phyloP scores from a whole-genome alignment of 352 stramenopile species.

The Elongisporangium senticosum region DNA sequence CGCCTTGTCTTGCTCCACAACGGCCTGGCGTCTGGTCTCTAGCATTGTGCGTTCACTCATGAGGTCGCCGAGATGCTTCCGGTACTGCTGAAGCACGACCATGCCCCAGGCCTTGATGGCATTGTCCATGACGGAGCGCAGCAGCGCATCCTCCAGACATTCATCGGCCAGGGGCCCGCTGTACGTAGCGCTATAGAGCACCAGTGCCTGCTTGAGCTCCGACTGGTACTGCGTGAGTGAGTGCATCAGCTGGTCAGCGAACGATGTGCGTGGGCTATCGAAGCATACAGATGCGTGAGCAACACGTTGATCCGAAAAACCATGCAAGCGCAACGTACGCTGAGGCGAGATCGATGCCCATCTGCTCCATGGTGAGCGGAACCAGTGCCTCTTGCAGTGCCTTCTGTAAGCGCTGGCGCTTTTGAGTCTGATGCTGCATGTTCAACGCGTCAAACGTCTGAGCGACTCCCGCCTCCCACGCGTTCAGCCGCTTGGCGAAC shows the following conservation, averaged over 20 bases:
- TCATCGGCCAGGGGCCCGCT: conserved; percentile 19
- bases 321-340: conserved; percentile 5
- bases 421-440: background rate
- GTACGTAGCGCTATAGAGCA: conserved; percentile 26
- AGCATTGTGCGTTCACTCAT: background rate
- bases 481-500: conserved; percentile 19
- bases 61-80: conserved; percentile 27
- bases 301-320: background rate
- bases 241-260: conserved; percentile 41
- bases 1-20: conserved; percentile 16
- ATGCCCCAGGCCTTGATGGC: conserved; percentile 42
- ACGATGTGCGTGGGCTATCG: conserved; percentile 30
- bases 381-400: conserved; percentile 20
- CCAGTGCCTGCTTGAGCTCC: conserved; percentile 33
- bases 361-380: conserved; percentile 30
- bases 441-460: conserved; percentile 5
- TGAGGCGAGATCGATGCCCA: conserved; percentile 24
- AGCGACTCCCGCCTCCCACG: conserved; percentile 16
- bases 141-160: conserved; percentile 28
- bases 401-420: conserved; percentile 5
- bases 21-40: background rate
- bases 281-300: background rate
- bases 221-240: conserved; percentile 57
- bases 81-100: conserved; percentile 44
- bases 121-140: conserved; percentile 22